A percentile compares a stretch with the other conserved stretches of the same genome.
phyloP scores from a whole-genome alignment of 106 monocot genomes.

The Cymbidium sinense region DNA sequence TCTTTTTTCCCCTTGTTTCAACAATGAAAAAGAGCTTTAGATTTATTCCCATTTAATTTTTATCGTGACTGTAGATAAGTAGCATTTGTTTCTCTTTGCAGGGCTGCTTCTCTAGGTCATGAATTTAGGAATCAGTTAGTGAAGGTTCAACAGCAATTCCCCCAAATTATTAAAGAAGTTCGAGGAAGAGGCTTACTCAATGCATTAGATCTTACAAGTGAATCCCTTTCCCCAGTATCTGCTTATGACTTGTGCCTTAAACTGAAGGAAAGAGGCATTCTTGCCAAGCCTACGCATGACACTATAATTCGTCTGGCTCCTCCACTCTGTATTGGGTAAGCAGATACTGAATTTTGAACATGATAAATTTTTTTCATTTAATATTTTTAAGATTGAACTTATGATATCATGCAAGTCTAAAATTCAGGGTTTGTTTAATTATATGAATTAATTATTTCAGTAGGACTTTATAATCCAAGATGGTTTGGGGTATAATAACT shows the following conservation, averaged over 20 bases:
- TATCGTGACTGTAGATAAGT: not conserved
- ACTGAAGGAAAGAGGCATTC: constrained; percentile 94
- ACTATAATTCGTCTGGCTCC: constrained; percentile 94
- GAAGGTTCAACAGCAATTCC: constrained; percentile 62
- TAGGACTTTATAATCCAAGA: too few relatives aligned
- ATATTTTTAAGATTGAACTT: too few relatives aligned
- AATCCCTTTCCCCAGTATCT: constrained; percentile 64
- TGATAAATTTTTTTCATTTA: too few relatives aligned
- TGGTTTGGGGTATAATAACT: too few relatives aligned
- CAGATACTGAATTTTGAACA: not conserved
- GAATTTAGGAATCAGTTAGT: constrained; percentile 64
- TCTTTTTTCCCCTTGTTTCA: not conserved
- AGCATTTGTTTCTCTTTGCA: constrained; percentile 16
- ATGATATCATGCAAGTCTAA: too few relatives aligned
- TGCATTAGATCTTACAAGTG: constrained; percentile 70
- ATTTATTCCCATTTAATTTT: not conserved
- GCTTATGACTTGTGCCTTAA: constrained; percentile 91
- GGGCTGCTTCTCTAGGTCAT: constrained; percentile 73
- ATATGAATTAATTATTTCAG: too few relatives aligned
- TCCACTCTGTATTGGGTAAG: constrained; percentile 82
- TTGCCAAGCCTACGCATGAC: constrained; percentile 96
- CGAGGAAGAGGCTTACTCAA: constrained; percentile 89
- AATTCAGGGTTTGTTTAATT: too few relatives aligned
- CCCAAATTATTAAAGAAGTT: constrained; percentile 78
- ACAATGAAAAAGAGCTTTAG: not conserved